Evolutionary conservation across 176 grass and related monocot species (phyloP), one percentile per base, ranked within the genome.

Genomic region (Cenchrus americanus): DNA sequence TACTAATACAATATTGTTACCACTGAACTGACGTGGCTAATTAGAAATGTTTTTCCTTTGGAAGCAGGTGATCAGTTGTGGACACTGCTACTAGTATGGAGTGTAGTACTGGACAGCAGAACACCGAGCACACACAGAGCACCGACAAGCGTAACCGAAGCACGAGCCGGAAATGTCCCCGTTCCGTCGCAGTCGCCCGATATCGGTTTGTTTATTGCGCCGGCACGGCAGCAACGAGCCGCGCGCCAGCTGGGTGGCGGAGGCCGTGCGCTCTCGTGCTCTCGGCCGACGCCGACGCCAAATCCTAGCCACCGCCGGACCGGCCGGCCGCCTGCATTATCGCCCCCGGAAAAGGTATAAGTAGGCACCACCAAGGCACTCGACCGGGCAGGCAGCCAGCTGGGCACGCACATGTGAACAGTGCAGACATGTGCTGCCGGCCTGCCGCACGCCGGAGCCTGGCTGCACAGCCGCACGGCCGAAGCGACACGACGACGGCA

Each of bases 401-500:
- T 12, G 66, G 21, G 3, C 26, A 34, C 26, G 76, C 80, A 76
- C 85, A 91, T 91, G 81, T 66, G 85, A 47, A 44, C 65, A 67
- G 77, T 61, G 26, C 49, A 61, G 50, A 59, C 86, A 66, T 86
- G 82, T 60, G 87, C 71, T 23, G 24, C 8, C 42, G 44, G 58
- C 27, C 21, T 3, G 48, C 47, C 44, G 34, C 30, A 30, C 27
- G 3, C 34, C 34, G 34, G 34, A 37, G 34, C 46, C 11, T 30
- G 43, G 48, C 60, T 69, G 34, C 22, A 13, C 24, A 19, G 7
- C 37, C 17, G 34, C 66, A 54, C 49, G 48, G 2, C 77, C 62
- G 15, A 85, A 52, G 67, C 82, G 82, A 85, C 63, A 70, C 62
- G 50, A 47, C 62, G 88, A 70, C 62, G 51, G 37, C 62, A 83